Base-by-base conservation (phyloP, 2,329 filamentous ascomycete genomes). In the Fusarium papillatum region DNA sequence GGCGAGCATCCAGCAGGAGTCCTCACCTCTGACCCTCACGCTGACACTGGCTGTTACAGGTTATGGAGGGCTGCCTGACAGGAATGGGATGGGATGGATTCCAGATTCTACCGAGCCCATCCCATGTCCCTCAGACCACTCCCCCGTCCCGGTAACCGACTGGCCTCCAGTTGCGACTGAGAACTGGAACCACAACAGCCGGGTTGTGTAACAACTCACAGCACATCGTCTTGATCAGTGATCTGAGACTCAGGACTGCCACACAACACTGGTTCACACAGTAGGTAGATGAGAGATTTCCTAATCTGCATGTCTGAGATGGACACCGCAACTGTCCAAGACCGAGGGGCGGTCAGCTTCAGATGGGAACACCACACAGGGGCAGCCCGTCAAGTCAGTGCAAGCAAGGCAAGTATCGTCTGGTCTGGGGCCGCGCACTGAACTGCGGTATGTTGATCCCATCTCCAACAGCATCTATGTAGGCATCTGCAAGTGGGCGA, bases 261-360 rank as follows among this genome's bases (percentile, higher is more conserved):
- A 75, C 62, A 69, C 59, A 59, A 59, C 31, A 31, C 13, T 65
- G 64, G 60, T 55, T 65, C 69, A 59, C 66, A 59, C 59, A 69
- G 36, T 60, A 75, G 41, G 36, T 55, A 75, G 41, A 59, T 38
- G 62, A 75, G 46, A 50, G 59, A 66, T 53, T 61, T 74, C 55
- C 68, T 68, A 67, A 63, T 48, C 61, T 73, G 68, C 46, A 59
- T 78, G 72, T 76, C 72, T 76, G 74, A 71, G 75, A 79, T 75
- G 66, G 60, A 70, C 63, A 64, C 66, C 67, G 57, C 38, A 57
- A 66, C 48, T 43, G 55, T 71, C 43, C 64, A 69, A 64, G 39
- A 48, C 57, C 31, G 70, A 75, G 61, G 67, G 69, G 77, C 69
- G 75, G 72, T 79, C 77, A 75, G 69, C 48, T 78, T 53, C 55